Conservation (phyloP, 2,329 filamentous ascomycete species). For the Chaetothyriales sp. region DNA sequence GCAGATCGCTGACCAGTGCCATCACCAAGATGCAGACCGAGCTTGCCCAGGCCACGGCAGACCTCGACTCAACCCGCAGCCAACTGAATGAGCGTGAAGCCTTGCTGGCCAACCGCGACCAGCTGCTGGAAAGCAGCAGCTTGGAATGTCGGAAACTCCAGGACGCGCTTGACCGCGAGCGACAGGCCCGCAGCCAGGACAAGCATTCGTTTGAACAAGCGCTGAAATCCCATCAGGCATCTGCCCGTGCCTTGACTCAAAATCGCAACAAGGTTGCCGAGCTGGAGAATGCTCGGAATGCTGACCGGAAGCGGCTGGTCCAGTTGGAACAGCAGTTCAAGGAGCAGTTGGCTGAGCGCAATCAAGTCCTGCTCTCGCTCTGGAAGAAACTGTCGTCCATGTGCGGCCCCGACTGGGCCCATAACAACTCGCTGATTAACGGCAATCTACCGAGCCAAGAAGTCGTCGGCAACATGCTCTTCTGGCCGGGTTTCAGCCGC, state of each 20-base stretch:
- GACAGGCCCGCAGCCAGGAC: slow-evolving; percentile 68
- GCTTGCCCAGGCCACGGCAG: slow-evolving; percentile 66
- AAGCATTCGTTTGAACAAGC: slow-evolving; percentile 77
- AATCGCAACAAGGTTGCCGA: slow-evolving; percentile 75
- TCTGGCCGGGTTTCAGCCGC: slow-evolving; percentile 65
- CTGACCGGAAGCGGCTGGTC: slow-evolving; percentile 62
- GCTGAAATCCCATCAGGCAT: slow-evolving; percentile 73
- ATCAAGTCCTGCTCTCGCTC: slow-evolving; percentile 69
- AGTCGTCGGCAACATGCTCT: slow-evolving; percentile 66
- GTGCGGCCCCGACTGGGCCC: slow-evolving; percentile 83
- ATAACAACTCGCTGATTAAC: slow-evolving; percentile 77
- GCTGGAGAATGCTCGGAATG: slow-evolving; percentile 61
- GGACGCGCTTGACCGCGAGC: slow-evolving; percentile 83
- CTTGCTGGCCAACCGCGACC: slow-evolving; percentile 76
- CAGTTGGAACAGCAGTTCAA: slow-evolving; percentile 65
- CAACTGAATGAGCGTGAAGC: slow-evolving; percentile 80
- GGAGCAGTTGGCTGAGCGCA: slow-evolving; percentile 78
- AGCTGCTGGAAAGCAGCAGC: slow-evolving; percentile 72
- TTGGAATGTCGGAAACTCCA: slow-evolving; percentile 72
- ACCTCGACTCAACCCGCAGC: slow-evolving; percentile 63
- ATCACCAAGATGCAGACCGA: slow-evolving; percentile 79
- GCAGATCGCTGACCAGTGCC: slow-evolving; percentile 69
- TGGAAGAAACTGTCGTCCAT: slow-evolving; percentile 79
- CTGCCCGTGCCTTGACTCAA: slow-evolving; percentile 68
- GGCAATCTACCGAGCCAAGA: slow-evolving; percentile 75